These are phyloP conservation scores for Diaporthe amygdali DNA, from an alignment of 2,329 filamentous ascomycete species.

Conservation along the genomic window DNA sequence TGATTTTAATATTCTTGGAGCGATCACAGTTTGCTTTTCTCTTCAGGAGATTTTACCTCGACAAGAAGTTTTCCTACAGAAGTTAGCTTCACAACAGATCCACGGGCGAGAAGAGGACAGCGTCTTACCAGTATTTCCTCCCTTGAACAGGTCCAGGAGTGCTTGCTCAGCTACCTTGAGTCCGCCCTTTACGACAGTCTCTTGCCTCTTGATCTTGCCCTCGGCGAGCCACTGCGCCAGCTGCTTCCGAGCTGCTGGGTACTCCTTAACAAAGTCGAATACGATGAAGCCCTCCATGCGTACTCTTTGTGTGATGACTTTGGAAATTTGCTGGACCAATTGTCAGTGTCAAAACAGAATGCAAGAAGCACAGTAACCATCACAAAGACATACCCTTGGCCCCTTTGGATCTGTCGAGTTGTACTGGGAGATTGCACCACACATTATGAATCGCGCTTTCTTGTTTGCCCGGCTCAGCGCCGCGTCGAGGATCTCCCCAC, in stretches of 20 bases:
- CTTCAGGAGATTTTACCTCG: conserved; percentile 49
- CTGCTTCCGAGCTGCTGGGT: conserved; percentile 61
- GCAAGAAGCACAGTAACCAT: too few relatives aligned
- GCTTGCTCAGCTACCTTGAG: conserved; percentile 67
- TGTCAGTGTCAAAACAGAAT: not conserved
- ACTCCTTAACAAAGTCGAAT: conserved; percentile 68
- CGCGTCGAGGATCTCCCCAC: conserved; percentile 72
- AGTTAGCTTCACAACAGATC: not conserved
- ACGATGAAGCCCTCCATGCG: conserved; percentile 75
- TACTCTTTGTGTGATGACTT: conserved; percentile 25
- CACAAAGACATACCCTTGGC: conserved; percentile 6
- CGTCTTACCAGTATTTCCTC: conserved; percentile 67
- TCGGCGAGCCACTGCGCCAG: conserved; percentile 70
- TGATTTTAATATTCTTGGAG: not conserved
- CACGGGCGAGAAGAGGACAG: too few relatives aligned
- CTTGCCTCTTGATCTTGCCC: conserved; percentile 74
- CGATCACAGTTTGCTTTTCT: conserved; percentile 19
- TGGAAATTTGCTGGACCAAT: conserved; percentile 22
- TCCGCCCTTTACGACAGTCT: conserved; percentile 73
- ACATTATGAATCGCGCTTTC: conserved; percentile 71
- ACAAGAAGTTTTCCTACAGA: conserved; percentile 56
- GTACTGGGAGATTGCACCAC: conserved; percentile 49
- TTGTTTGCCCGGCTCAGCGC: conserved; percentile 66
- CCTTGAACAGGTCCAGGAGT: conserved; percentile 68
- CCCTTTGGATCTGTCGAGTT: conserved; percentile 23